phyloP scores from a whole-genome alignment of 345 rosid species.

The Corchorus olitorius region DNA sequence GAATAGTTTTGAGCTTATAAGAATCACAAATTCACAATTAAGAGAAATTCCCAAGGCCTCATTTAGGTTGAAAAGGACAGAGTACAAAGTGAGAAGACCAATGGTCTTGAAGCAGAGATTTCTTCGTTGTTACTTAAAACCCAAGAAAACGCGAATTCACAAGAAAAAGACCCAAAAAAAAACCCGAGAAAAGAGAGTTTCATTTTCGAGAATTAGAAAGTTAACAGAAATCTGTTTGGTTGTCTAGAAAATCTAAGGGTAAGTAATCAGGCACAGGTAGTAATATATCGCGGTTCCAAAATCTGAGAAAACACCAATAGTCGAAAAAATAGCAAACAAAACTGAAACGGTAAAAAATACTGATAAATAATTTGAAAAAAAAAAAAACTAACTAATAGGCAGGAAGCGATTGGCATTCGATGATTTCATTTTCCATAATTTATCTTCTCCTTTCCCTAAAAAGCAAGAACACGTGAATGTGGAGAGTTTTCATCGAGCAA shows the following conservation, averaged over 20 bases:
- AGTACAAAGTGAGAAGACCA: not conserved
- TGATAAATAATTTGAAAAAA: too few relatives aligned
- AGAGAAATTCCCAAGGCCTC: not conserved
- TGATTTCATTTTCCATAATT: not conserved
- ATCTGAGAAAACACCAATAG: not conserved
- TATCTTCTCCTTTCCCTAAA: not conserved
- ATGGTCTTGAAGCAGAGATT: not conserved
- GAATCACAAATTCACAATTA: not conserved
- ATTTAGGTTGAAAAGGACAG: not conserved
- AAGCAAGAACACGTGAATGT: conserved; percentile 4
- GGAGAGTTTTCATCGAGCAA: not conserved
- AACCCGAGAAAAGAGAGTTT: not conserved
- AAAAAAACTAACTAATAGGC: too few relatives aligned
- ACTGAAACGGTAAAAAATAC: not conserved
- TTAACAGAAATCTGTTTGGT: conserved; percentile 11
- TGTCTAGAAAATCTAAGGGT: not conserved
- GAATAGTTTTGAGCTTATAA: not conserved
- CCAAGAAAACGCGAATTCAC: conserved; percentile 10
- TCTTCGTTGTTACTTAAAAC: conserved; percentile 8
- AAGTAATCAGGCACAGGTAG: not conserved
- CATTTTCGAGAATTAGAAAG: not conserved
- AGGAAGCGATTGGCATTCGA: too few relatives aligned
- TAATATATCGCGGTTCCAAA: not conserved
- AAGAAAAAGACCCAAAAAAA: not conserved
- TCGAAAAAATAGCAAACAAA: not conserved